A percentile compares a stretch with the other conserved stretches of the same genome.
Evolutionary conservation across 805 yeast species (phyloP).

Genomic region (Blastobotrys peoriensis): DNA sequence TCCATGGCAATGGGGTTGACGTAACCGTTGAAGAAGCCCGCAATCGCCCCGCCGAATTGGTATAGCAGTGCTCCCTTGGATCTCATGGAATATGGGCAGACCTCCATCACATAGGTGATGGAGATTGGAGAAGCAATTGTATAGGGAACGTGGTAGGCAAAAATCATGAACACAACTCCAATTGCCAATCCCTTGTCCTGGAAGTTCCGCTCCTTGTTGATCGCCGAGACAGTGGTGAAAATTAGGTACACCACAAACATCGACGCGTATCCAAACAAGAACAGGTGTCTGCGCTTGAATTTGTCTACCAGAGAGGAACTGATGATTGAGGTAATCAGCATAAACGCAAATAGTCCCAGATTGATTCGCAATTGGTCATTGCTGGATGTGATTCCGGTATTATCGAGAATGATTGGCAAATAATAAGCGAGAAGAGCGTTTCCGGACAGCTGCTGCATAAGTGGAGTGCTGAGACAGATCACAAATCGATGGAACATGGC

Average conservation of each 20-base stretch:
- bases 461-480: slow-evolving; percentile 6
- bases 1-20: slow-evolving; percentile 38
- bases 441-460: slow-evolving; percentile 13
- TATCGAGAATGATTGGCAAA: slow-evolving; percentile 43
- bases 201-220: background rate
- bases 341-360: slow-evolving; percentile 7
- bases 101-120: slow-evolving; percentile 20
- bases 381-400: slow-evolving; percentile 43
- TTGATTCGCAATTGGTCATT: slow-evolving; percentile 11
- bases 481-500: slow-evolving; percentile 9
- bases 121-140: background rate
- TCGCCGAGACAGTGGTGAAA: slow-evolving; percentile 43
- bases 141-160: slow-evolving; percentile 5
- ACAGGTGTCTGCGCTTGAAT: slow-evolving; percentile 58
- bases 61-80: slow-evolving; percentile 37
- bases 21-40: slow-evolving; percentile 26
- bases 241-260: slow-evolving; percentile 29
- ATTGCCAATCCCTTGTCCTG: background rate
- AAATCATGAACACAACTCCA: slow-evolving; percentile 8
- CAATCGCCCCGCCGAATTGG: slow-evolving; percentile 18
- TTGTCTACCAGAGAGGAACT: slow-evolving; percentile 5
- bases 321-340: background rate
- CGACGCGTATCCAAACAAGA: slow-evolving; percentile 44
- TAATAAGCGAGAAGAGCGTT: slow-evolving; percentile 33
- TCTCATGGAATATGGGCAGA: slow-evolving; percentile 28